These are phyloP conservation scores for Macrotyloma uniflorum DNA, from an alignment of 306 rosid species.

Conservation along the genomic window DNA sequence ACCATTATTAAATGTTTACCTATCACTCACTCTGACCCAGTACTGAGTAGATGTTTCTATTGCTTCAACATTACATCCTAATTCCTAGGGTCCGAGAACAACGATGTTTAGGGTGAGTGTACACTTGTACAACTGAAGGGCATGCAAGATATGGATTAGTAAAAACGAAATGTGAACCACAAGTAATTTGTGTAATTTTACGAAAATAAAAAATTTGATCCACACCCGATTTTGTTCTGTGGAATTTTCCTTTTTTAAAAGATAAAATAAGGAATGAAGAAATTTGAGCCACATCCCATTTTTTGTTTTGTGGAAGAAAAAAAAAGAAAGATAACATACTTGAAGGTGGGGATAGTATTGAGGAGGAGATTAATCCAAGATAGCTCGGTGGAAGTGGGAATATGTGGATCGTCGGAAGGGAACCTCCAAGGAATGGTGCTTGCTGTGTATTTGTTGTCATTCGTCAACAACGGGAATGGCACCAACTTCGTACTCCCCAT, in stretches of 20 bases:
- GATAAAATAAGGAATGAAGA: not conserved
- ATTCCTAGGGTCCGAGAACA: not conserved
- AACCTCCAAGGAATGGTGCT: constrained; percentile 87
- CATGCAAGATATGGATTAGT: not conserved
- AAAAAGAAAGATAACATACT: constrained; percentile 41
- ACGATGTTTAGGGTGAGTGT: not conserved
- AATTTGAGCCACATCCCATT: not conserved
- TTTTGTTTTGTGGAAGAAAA: not conserved
- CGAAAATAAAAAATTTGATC: not conserved
- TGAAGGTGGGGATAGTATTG: constrained; percentile 75
- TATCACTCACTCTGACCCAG: not conserved
- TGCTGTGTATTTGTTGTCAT: constrained; percentile 60
- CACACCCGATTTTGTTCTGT: not conserved
- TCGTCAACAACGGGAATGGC: constrained; percentile 65
- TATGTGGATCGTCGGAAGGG: constrained; percentile 75
- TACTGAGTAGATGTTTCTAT: not conserved
- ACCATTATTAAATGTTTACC: not conserved
- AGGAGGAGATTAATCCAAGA: constrained; percentile 84
- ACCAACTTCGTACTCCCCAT: constrained; percentile 73
- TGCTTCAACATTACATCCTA: not conserved
- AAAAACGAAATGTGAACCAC: constrained; percentile 15
- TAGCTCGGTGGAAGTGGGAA: constrained; percentile 73
- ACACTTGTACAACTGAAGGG: not conserved
- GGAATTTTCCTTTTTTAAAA: not conserved
- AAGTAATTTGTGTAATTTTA: not conserved